Base-by-base conservation (phyloP, 257 asterid species). In the Nicotiana tabacum region DNA sequence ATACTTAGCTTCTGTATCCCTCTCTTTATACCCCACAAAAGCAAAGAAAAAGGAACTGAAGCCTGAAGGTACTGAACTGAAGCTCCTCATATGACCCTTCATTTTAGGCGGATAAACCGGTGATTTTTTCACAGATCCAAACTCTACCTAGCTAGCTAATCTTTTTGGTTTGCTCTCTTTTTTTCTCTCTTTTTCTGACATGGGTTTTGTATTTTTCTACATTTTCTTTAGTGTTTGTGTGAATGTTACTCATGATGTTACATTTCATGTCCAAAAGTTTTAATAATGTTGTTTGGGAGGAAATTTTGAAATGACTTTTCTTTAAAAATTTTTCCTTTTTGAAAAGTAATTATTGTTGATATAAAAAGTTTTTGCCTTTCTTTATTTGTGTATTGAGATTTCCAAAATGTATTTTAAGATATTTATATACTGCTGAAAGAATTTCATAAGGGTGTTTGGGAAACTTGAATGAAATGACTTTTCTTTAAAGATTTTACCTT, bases 41-140 rank as follows among this genome's bases (percentile, higher is more conserved):
- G 68, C 66, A 67, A 58, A 46, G 16, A 35, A 66, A 30, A 81
- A 60, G 37, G 66, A 16, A 48, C 61, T 74, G 39, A 51, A 51
- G 58, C 27, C 61, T 74, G 39, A 51, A 51, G 58, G 6, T 21
- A 46, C 78, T 72, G 58, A 74, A 74, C 62, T 74, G 62, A 27
- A 48, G 15, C 80, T 74, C 80, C 62, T 81, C 32, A 32, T 62
- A 48, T 4, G 6, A 46, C 66, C 84, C 84, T 69, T 57, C 84
- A 56, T 82, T 82, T 82, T 35, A 68, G 84, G 80, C 84, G 70
- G 51, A 82, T 56, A 69, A 82, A 57, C 80, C 80, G 84, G 81
- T 82, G 80, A 32, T 81, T 68, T 69, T 82, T 81, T 53, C 67
- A 56, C 80, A 57, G 84, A 82, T 82, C 84, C 84, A 82, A 82